These are phyloP conservation scores for Heterobasidion occidentale DNA, from an alignment of 1,284 basidiomycete genomes.

Conservation along the genomic window DNA sequence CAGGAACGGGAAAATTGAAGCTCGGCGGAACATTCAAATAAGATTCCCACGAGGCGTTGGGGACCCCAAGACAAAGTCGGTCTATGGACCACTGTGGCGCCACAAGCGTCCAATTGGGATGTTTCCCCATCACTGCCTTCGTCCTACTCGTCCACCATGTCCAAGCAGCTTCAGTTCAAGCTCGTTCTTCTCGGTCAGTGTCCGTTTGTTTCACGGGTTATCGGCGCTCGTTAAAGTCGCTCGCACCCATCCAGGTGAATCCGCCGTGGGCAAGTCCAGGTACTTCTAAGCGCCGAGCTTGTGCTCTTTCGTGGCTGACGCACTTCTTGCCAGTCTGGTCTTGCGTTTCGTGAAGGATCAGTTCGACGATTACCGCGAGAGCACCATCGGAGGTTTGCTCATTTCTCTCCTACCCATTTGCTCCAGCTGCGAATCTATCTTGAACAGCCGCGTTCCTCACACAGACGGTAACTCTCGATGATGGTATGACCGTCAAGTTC, in stretches of 20 bases:
- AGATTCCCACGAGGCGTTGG: not conserved
- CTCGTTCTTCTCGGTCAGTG: conserved; percentile 81
- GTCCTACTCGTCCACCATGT: conserved; percentile 39
- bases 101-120: not conserved
- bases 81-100: not conserved
- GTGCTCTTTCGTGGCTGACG: not conserved
- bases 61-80: not conserved
- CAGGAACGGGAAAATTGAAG: not conserved
- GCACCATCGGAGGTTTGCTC: conserved; percentile 70
- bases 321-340: conserved; percentile 58
- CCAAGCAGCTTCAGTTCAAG: conserved; percentile 84
- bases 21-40: not conserved
- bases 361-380: conserved; percentile 95
- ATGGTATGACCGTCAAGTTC: conserved; percentile 90
- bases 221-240: too few species aligned
- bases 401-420: not conserved
- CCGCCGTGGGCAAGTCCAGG: conserved; percentile 96
- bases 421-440: conserved; percentile 2
- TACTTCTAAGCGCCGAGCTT: conserved; percentile 20
- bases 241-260: conserved; percentile 61
- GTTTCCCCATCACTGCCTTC: conserved; percentile 11
- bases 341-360: conserved; percentile 95
- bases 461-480: conserved; percentile 88
- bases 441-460: conserved; percentile 86
- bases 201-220: not conserved